These are phyloP conservation scores for Solanum ossicruentum DNA, from an alignment of 257 asterid genomes.

Conservation along the genomic window DNA sequence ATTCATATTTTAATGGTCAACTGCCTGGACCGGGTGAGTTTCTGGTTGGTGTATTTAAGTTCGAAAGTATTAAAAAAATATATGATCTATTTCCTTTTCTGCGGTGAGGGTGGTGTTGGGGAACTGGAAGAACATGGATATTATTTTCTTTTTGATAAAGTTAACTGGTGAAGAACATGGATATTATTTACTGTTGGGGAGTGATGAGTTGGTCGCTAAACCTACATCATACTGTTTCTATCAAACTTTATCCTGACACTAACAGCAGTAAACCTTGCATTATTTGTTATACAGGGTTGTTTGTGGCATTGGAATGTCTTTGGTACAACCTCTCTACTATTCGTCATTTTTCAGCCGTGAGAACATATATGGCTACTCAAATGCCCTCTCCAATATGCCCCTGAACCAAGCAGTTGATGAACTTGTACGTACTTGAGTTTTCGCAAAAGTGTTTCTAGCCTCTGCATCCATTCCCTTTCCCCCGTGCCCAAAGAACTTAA, in stretches of 20 bases:
- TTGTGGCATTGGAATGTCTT: slow-evolving; percentile 69
- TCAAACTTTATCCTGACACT: background rate
- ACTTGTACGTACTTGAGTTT: slow-evolving; percentile 26
- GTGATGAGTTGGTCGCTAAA: background rate
- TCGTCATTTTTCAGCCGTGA: slow-evolving; percentile 57
- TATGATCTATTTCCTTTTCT: background rate
- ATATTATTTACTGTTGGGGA: background rate
- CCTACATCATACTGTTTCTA: background rate
- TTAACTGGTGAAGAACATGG: too few relatives aligned
- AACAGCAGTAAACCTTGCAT: background rate
- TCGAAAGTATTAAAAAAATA: background rate
- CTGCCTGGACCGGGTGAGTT: slow-evolving; percentile 86
- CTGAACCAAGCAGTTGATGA: slow-evolving; percentile 55
- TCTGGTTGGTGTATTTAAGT: background rate
- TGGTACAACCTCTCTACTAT: slow-evolving; percentile 60
- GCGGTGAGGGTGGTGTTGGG: background rate
- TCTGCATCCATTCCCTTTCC: background rate
- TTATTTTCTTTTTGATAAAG: too few relatives aligned
- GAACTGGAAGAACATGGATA: background rate
- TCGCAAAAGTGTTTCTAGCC: background rate
- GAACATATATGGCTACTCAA: slow-evolving; percentile 48
- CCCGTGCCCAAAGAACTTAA: background rate
- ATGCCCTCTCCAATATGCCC: slow-evolving; percentile 32
- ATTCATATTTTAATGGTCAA: slow-evolving; percentile 66
- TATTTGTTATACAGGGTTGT: slow-evolving; percentile 49